Percentiles rank a stretch among this genome's conserved stretches.
Conservation (phyloP, 2,329 filamentous ascomycete genomes). For the Arthrinium phaeospermum region DNA sequence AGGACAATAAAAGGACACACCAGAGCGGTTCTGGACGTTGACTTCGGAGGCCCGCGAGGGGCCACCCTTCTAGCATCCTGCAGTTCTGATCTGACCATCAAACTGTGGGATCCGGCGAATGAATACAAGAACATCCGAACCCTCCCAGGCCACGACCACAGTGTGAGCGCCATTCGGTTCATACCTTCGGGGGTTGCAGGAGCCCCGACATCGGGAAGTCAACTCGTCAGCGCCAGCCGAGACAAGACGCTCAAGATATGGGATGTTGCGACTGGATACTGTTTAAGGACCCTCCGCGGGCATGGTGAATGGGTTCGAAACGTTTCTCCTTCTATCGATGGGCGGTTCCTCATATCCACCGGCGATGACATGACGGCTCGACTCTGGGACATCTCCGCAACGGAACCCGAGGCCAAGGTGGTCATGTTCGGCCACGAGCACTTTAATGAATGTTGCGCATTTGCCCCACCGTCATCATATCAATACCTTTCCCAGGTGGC, state of each 20-base stretch:
- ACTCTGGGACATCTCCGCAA: conserved; percentile 81
- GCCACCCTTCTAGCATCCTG: conserved; percentile 82
- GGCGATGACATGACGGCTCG: conserved; percentile 83
- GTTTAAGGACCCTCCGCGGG: conserved; percentile 85
- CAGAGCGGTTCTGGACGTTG: conserved; percentile 84
- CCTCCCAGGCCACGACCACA: conserved; percentile 89
- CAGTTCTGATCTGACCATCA: conserved; percentile 89
- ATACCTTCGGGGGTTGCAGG: conserved; percentile 83
- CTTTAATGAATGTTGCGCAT: conserved; percentile 81
- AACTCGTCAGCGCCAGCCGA: conserved; percentile 84
- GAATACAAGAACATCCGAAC: conserved; percentile 97
- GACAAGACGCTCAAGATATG: conserved; percentile 87
- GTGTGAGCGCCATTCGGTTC: conserved; percentile 86
- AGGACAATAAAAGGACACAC: conserved; percentile 92
- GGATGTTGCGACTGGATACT: conserved; percentile 93
- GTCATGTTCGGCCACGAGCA: conserved; percentile 88
- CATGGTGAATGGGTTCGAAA: conserved; percentile 93
- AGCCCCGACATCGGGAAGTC: conserved; percentile 78
- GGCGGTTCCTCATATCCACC: conserved; percentile 80
- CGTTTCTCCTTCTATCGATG: conserved; percentile 81
- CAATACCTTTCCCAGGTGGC: conserved; percentile 77
- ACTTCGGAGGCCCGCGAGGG: conserved; percentile 85
- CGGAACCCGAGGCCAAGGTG: conserved; percentile 73
- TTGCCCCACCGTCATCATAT: conserved; percentile 83
- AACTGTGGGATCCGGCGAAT: conserved; percentile 90